These are phyloP conservation scores for Colletotrichum liriopes DNA, from an alignment of 2,329 filamentous ascomycete species.

Conservation along the genomic window DNA sequence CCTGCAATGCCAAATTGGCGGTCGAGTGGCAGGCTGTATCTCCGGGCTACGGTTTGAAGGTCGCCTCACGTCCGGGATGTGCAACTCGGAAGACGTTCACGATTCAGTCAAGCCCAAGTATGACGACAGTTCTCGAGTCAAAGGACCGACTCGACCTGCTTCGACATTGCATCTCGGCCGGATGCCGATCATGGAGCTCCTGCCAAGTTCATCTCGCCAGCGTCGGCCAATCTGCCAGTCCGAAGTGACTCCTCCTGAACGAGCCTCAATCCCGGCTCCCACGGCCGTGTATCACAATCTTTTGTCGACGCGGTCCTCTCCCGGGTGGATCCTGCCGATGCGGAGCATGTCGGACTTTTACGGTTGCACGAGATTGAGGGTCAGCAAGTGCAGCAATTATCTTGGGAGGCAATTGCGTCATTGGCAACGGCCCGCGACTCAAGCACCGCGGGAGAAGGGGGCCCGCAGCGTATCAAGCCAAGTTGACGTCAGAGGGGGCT, in stretches of 20 bases:
- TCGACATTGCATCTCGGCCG: slow-evolving; percentile 36
- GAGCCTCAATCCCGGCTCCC: slow-evolving; percentile 35
- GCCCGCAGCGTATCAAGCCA: slow-evolving; percentile 8
- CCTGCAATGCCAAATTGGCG: slow-evolving; percentile 32
- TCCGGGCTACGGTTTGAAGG: slow-evolving; percentile 36
- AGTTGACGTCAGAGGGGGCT: slow-evolving; percentile 21
- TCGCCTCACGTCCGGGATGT: slow-evolving; percentile 39
- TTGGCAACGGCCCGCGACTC: slow-evolving; percentile 27
- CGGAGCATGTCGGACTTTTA: slow-evolving; percentile 23
- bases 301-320: slow-evolving; percentile 26
- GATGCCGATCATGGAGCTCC: slow-evolving; percentile 39
- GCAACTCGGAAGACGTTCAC: slow-evolving; percentile 26
- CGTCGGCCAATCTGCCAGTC: slow-evolving; percentile 18
- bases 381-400: slow-evolving; percentile 16
- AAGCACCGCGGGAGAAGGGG: slow-evolving; percentile 21
- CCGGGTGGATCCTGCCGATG: slow-evolving; percentile 28
- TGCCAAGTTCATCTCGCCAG: slow-evolving; percentile 40
- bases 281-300: slow-evolving; percentile 40
- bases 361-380: slow-evolving; percentile 29
- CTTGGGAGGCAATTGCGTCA: slow-evolving; percentile 26
- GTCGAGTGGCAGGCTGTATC: slow-evolving; percentile 18
- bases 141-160: slow-evolving; percentile 33
- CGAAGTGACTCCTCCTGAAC: neutral
- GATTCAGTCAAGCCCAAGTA: slow-evolving; percentile 33
- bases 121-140: slow-evolving; percentile 35